Evolutionary conservation across 2,329 filamentous ascomycete genomes (phyloP).

Genomic region (Alternaria novae-zelandiae): DNA sequence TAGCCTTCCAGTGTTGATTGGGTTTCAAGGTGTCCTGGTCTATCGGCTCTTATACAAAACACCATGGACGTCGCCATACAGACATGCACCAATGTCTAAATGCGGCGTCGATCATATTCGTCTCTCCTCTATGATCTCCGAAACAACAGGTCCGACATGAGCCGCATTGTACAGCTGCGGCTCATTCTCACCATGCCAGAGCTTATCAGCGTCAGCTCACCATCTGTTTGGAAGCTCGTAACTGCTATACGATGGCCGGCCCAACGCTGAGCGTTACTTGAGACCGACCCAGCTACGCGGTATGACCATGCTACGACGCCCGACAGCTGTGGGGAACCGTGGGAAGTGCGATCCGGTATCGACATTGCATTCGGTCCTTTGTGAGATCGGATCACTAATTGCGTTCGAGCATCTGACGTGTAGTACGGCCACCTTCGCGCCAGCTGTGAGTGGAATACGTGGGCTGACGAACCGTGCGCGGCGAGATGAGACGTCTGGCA

Average conservation of each 20-base stretch:
- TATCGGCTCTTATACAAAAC: slow-evolving; percentile 1
- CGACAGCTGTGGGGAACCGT: slow-evolving; percentile 17
- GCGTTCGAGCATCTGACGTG: neutral
- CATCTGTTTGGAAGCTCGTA: neutral
- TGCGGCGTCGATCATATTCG: neutral
- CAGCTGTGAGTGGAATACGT: neutral
- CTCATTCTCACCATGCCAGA: neutral
- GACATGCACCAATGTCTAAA: neutral
- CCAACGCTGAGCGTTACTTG: neutral
- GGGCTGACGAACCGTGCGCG: neutral
- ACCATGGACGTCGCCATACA: neutral
- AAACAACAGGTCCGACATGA: neutral
- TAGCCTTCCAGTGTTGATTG: neutral
- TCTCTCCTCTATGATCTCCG: slow-evolving; percentile 15
- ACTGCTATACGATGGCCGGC: neutral
- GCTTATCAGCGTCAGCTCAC: neutral
- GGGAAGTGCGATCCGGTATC: neutral
- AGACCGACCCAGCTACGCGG: neutral
- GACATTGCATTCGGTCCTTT: neutral
- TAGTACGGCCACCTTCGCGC: neutral
- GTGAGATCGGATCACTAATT: slow-evolving; percentile 5
- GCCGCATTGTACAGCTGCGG: neutral
- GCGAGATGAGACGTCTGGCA: neutral
- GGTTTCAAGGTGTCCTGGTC: neutral
- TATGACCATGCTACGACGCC: neutral